A percentile compares a stretch with the other conserved stretches of the same genome.
phyloP scores from a whole-genome alignment of 1,284 basidiomycete genomes.

The Pseudozyma hubeiensis region DNA sequence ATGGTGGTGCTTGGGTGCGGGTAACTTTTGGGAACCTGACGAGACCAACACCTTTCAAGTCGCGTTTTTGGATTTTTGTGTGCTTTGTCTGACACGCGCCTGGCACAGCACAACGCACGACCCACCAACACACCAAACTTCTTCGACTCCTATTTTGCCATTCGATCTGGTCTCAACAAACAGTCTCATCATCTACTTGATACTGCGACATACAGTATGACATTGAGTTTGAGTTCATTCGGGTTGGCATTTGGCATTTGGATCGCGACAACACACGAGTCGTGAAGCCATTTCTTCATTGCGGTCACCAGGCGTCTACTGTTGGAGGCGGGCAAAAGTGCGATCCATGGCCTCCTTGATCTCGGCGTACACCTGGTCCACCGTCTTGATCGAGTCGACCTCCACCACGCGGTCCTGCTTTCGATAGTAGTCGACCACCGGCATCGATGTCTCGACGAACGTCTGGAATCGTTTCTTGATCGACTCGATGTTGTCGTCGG shows the following conservation, averaged over 20 bases:
- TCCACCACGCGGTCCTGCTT: constrained; percentile 80
- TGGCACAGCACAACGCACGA: not conserved
- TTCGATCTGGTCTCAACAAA: too few relatives aligned
- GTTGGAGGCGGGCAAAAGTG: constrained; percentile 46
- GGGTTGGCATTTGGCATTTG: too few relatives aligned
- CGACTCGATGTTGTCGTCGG: constrained; percentile 94
- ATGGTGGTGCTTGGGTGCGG: not conserved
- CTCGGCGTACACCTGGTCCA: constrained; percentile 63
- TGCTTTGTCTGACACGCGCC: not conserved
- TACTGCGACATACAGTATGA: too few relatives aligned
- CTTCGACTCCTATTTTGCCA: too few relatives aligned
- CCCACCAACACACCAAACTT: not conserved
- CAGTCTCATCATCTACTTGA: too few relatives aligned
- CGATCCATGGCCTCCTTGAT: constrained; percentile 61
- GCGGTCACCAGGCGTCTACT: constrained; percentile 4
- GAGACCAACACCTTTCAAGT: constrained; percentile 26
- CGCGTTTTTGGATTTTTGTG: not conserved
- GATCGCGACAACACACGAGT: not conserved
- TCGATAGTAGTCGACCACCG: constrained; percentile 89
- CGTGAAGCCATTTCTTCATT: not conserved
- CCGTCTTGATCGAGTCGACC: constrained; percentile 71
- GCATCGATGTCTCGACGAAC: constrained; percentile 92
- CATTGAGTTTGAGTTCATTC: too few relatives aligned
- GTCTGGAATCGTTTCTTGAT: constrained; percentile 96
- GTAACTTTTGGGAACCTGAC: not conserved